phyloP scores from a whole-genome alignment of 768 basidiomycete genomes.

The Xerocomellus chrysenteron region DNA sequence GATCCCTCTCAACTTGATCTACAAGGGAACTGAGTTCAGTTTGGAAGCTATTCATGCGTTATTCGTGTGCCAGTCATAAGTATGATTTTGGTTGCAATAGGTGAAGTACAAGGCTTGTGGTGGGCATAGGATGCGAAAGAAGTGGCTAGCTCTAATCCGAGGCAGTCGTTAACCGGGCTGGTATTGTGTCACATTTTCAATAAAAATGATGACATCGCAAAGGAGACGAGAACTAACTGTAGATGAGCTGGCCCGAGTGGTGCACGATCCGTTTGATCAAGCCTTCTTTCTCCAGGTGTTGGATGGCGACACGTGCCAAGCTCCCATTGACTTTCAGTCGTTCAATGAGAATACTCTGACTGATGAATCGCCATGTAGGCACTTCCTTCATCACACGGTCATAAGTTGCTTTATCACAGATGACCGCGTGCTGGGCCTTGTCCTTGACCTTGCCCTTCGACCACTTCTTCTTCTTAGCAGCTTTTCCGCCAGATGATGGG shows the following conservation, averaged over 20 bases:
- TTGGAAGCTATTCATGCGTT: neutral
- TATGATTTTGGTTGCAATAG: conserved; percentile 31
- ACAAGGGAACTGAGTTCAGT: neutral
- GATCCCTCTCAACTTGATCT: neutral
- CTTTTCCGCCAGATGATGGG: conserved; percentile 70
- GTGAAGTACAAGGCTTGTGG: conserved; percentile 37
- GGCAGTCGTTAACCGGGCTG: conserved; percentile 46
- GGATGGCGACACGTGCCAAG: conserved; percentile 88
- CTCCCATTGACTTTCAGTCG: conserved; percentile 96
- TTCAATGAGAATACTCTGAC: conserved; percentile 97
- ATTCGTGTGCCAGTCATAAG: conserved; percentile 22
- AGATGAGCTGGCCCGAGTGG: conserved; percentile 91
- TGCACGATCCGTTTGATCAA: conserved; percentile 96
- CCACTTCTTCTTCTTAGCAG: conserved; percentile 99
- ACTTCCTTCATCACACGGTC: conserved; percentile 98
- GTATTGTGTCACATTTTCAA: conserved; percentile 2
- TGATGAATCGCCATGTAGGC: conserved; percentile 99
- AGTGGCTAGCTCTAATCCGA: conserved; percentile 35
- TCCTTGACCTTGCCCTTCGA: conserved; percentile 99
- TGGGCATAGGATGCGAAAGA: conserved; percentile 23
- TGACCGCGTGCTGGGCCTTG: conserved; percentile 96
- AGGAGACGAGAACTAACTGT: conserved; percentile 64
- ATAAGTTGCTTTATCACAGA: conserved; percentile 89
- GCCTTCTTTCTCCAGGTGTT: conserved; percentile 90
- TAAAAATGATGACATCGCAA: neutral